Conservation (phyloP, 2,329 filamentous ascomycete species). For the Harringtonia lauricola region DNA sequence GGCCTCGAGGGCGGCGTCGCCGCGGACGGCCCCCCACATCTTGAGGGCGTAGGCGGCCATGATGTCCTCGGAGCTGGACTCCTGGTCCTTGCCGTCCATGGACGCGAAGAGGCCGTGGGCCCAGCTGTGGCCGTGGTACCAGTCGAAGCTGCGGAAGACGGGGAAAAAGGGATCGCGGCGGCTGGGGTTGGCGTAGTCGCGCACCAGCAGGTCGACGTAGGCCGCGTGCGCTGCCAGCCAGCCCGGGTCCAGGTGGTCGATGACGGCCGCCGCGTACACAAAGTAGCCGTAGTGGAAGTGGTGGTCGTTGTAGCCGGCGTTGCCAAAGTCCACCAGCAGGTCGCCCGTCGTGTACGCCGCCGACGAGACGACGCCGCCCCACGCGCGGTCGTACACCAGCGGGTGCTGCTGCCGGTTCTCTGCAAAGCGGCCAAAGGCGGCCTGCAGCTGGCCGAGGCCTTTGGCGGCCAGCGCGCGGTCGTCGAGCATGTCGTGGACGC, state of each 20-base stretch:
- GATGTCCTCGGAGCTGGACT: slow-evolving; percentile 82
- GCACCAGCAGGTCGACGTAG: slow-evolving; percentile 74
- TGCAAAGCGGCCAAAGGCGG: slow-evolving; percentile 54
- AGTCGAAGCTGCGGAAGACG: slow-evolving; percentile 76
- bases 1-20: slow-evolving; percentile 70
- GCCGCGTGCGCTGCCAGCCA: slow-evolving; percentile 65
- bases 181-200: slow-evolving; percentile 72
- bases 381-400: slow-evolving; percentile 55
- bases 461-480: slow-evolving; percentile 44
- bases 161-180: slow-evolving; percentile 65
- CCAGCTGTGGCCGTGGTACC: slow-evolving; percentile 93
- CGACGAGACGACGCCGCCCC: slow-evolving; percentile 73
- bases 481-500: slow-evolving; percentile 50
- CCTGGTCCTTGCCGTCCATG: slow-evolving; percentile 68
- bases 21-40: slow-evolving; percentile 78
- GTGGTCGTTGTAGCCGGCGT: slow-evolving; percentile 71
- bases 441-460: slow-evolving; percentile 52
- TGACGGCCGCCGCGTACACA: slow-evolving; percentile 73
- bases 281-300: slow-evolving; percentile 82
- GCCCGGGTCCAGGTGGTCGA: slow-evolving; percentile 63
- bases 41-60: slow-evolving; percentile 83
- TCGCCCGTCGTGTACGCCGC: slow-evolving; percentile 62
- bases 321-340: slow-evolving; percentile 72
- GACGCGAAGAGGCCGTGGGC: slow-evolving; percentile 67
- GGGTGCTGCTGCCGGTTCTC: slow-evolving; percentile 57